These are phyloP conservation scores for Elaeis oleifera DNA, from an alignment of 202 grass and related monocot species.

Conservation along the genomic window DNA sequence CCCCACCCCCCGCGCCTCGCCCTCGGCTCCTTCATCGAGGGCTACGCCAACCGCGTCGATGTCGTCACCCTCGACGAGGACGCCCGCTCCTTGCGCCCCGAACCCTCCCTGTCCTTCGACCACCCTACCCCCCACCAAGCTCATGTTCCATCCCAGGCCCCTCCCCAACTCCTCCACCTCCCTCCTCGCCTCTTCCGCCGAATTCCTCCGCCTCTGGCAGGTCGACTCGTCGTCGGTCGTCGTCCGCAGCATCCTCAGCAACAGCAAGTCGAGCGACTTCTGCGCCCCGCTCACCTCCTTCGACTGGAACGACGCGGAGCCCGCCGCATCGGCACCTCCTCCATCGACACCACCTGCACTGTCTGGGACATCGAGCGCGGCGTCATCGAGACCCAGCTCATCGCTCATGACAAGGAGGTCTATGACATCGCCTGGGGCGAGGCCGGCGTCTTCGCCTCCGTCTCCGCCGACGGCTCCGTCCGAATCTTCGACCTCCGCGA, in stretches of 20 bases:
- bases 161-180: constrained; percentile 25
- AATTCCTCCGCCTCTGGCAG: constrained; percentile 57
- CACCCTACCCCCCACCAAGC: constrained; percentile 93
- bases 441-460: constrained; percentile 71
- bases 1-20: constrained; percentile 38
- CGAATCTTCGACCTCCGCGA: constrained; percentile 88
- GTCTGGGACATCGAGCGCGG: constrained; percentile 92
- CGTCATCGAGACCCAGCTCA: constrained; percentile 89
- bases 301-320: constrained; percentile 79
- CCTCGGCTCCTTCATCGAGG: constrained; percentile 82
- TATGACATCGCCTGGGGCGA: constrained; percentile 95
- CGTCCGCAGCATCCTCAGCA: constrained; percentile 65
- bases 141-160: constrained; percentile 60
- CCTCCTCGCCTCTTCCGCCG: constrained; percentile 56
- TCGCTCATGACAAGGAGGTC: constrained; percentile 99
- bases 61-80: constrained; percentile 68
- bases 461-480: constrained; percentile 83
- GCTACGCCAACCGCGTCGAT: constrained; percentile 69
- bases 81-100: constrained; percentile 44
- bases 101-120: constrained; percentile 74
- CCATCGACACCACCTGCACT: constrained; percentile 94
- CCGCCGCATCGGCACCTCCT: constrained; percentile 67
- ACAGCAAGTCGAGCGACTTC: constrained; percentile 75
- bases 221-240: constrained; percentile 30
- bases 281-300: constrained; percentile 87